Percentiles rank a stretch among this genome's conserved stretches.
phyloP scores from a whole-genome alignment of 768 basidiomycete species.

The Amylocystis lapponica region DNA sequence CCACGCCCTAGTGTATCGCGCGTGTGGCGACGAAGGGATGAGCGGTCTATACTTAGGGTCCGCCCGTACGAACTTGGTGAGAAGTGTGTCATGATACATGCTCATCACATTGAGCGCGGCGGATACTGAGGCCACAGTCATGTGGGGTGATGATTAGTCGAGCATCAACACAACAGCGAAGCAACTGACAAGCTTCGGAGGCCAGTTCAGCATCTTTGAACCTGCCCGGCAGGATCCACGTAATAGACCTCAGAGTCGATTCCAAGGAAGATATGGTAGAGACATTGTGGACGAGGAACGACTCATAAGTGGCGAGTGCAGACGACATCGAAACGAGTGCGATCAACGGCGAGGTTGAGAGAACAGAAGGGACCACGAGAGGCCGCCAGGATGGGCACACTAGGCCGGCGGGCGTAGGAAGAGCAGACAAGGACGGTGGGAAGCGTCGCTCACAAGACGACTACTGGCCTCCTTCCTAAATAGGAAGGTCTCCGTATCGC shows the following conservation, averaged over 20 bases:
- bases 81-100: conserved; percentile 94
- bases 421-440: too few species aligned
- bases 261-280: conserved; percentile 85
- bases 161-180: conserved; percentile 8
- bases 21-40: conserved; percentile 71
- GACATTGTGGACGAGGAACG: conserved; percentile 79
- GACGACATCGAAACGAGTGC: conserved; percentile 54
- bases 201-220: conserved; percentile 97
- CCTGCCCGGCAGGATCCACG: conserved; percentile 93
- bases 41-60: conserved; percentile 71
- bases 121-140: conserved; percentile 51
- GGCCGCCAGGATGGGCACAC: conserved; percentile 2
- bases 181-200: conserved; percentile 83
- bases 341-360: conserved; percentile 7
- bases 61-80: conserved; percentile 56
- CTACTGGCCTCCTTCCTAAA: too few species aligned
- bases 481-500: too few species aligned
- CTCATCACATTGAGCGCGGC: conserved; percentile 82
- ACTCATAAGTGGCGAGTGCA: conserved; percentile 68
- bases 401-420: conserved; percentile 1
- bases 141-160: conserved; percentile 7
- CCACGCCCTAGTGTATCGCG: conserved; percentile 90
- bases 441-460: too few species aligned
- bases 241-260: conserved; percentile 80
- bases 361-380: conserved; percentile 2